Conservation (phyloP, 805 yeast species). For the Candida krabiensis region DNA sequence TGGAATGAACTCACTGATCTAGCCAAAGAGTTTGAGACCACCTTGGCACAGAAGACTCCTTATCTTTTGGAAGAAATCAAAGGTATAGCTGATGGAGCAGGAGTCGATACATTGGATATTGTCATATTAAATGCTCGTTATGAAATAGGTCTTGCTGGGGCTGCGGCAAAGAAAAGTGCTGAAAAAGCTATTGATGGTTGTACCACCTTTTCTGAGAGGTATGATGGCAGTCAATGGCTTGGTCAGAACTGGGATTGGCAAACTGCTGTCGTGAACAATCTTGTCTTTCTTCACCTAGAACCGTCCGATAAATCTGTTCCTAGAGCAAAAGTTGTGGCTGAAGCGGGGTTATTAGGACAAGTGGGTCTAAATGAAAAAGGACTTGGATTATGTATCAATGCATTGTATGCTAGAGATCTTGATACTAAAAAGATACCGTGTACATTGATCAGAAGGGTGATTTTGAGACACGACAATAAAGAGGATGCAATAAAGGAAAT, state of each 20-base stretch:
- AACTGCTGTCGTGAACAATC: constrained; percentile 1
- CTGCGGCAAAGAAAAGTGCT: constrained; percentile 4
- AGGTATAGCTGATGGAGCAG: constrained; percentile 13
- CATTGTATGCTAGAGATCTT: constrained; percentile 9
- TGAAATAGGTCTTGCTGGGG: constrained; percentile 12
- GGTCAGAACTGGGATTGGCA: constrained; percentile 16
- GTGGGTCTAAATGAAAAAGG: constrained; percentile 12
- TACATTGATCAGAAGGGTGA: constrained; percentile 10
- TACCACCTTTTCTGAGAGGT: constrained; percentile 7
- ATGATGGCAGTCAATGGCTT: constrained; percentile 9
- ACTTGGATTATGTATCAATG: constrained; percentile 10
- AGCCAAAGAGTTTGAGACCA: constrained; percentile 6
- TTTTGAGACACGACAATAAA: constrained; percentile 5
- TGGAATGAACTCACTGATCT: constrained; percentile 8
- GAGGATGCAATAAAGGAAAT: constrained; percentile 10
- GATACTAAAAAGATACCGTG: constrained; percentile 11
- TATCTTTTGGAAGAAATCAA: constrained; percentile 10
- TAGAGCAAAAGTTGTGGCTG: constrained; percentile 9
- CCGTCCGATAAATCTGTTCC: constrained; percentile 10
- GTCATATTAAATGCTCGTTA: constrained; percentile 10
- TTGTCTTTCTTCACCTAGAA: constrained; percentile 10
- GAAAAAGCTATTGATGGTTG: constrained; percentile 9
- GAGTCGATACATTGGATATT: constrained; percentile 8
- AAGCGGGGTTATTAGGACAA: constrained; percentile 13
- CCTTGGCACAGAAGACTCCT: constrained; percentile 4